Percentiles rank a stretch among this genome's conserved stretches.
These are phyloP conservation scores for Daedaleopsis sinensis DNA, from an alignment of 768 basidiomycete genomes.

Conservation along the genomic window DNA sequence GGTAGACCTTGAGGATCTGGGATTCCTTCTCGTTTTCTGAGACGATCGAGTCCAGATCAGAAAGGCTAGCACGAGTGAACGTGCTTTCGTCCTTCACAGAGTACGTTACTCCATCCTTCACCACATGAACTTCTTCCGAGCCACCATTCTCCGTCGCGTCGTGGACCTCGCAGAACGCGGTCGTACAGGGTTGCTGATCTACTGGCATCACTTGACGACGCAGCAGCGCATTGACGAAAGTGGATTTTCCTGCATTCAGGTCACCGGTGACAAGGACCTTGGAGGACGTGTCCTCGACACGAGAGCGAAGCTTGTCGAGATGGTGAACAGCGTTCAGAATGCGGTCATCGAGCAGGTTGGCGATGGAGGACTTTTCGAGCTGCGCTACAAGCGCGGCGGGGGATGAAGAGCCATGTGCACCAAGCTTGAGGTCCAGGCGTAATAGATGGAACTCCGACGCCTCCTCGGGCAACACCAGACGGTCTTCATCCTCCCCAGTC, in stretches of 20 bases:
- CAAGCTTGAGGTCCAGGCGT: slow-evolving; percentile 91
- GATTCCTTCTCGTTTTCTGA: slow-evolving; percentile 71
- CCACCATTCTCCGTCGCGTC: slow-evolving; percentile 83
- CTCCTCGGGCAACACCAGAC: slow-evolving; percentile 43
- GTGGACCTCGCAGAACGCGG: slow-evolving; percentile 95
- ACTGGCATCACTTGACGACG: slow-evolving; percentile 92
- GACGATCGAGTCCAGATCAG: slow-evolving; percentile 79
- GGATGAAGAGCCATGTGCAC: slow-evolving; percentile 65
- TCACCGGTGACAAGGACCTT: slow-evolving; percentile 98
- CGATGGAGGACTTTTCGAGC: slow-evolving; percentile 91
- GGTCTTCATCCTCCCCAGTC: slow-evolving; percentile 29
- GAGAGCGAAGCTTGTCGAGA: slow-evolving; percentile 80
- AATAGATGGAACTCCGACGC: slow-evolving; percentile 81
- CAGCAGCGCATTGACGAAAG: slow-evolving; percentile 94
- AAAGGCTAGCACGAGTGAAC: slow-evolving; percentile 65
- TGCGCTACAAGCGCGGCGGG: slow-evolving; percentile 82
- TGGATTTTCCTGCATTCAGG: slow-evolving; percentile 97
- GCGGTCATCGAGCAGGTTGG: slow-evolving; percentile 87
- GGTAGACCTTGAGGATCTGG: slow-evolving; percentile 85
- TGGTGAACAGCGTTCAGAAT: slow-evolving; percentile 75
- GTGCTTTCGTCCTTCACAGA: slow-evolving; percentile 73
- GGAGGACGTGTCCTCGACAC: slow-evolving; percentile 90
- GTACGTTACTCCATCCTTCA: slow-evolving; percentile 72
- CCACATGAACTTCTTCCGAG: slow-evolving; percentile 83
- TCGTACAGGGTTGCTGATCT: slow-evolving; percentile 98